phyloP scores from a whole-genome alignment of 164 flowering plant species.

The Chimonanthus praecox region DNA sequence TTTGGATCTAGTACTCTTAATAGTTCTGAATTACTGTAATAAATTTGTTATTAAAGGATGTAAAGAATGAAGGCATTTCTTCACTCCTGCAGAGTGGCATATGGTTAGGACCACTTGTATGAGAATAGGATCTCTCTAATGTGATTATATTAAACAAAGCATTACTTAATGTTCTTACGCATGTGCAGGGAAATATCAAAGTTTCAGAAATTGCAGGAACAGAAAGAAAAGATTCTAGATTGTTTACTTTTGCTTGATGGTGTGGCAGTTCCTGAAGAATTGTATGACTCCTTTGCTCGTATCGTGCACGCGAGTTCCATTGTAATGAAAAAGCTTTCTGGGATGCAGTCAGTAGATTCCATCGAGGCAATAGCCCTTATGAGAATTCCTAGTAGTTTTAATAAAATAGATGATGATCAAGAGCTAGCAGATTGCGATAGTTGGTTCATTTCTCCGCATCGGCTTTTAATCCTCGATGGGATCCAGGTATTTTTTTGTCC shows the following conservation, averaged over 20 bases:
- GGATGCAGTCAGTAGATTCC: conserved; percentile 70
- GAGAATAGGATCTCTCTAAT: not conserved
- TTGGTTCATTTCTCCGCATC: conserved; percentile 57
- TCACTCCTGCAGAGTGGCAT: not conserved
- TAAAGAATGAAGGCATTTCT: not conserved
- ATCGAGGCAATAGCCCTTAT: conserved; percentile 68
- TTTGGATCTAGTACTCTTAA: not conserved
- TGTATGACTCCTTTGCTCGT: conserved; percentile 29
- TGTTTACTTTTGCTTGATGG: conserved; percentile 64
- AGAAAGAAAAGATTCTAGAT: conserved; percentile 29
- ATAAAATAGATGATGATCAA: conserved; percentile 26
- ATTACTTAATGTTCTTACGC: not conserved
- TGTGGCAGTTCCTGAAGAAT: conserved; percentile 45
- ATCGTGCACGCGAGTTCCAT: conserved; percentile 51
- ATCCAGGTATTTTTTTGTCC: conserved; percentile 57
- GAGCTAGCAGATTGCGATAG: conserved; percentile 24
- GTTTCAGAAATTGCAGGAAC: conserved; percentile 36
- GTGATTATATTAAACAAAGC: no score
- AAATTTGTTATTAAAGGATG: no score
- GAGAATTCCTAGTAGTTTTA: conserved; percentile 60
- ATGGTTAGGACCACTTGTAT: no score
- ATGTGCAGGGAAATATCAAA: conserved; percentile 59
- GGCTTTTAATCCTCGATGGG: conserved; percentile 84
- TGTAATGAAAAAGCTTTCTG: conserved; percentile 79
- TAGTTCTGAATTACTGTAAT: not conserved